Evolutionary conservation across 1,284 basidiomycete genomes (phyloP).

Genomic region (Fomitopsis betulina): DNA sequence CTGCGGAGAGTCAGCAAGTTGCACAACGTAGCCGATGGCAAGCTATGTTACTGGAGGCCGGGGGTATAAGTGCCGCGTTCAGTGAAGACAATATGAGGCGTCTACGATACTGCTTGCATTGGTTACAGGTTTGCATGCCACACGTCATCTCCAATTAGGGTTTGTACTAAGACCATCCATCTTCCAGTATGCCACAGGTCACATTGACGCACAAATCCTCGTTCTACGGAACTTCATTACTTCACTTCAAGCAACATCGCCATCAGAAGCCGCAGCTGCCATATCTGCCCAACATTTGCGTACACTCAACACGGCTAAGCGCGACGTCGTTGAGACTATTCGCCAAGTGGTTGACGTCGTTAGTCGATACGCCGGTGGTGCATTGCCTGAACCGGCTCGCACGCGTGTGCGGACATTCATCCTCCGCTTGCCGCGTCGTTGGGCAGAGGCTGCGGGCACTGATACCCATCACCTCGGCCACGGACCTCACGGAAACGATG

Average conservation of each 20-base stretch:
- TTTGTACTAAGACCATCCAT: neutral
- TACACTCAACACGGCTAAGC: conserved; percentile 69
- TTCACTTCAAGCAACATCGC: conserved; percentile 49
- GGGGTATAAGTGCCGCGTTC: conserved; percentile 84
- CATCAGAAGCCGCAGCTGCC: conserved; percentile 32
- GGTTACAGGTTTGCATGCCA: conserved; percentile 65
- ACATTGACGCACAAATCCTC: conserved; percentile 85
- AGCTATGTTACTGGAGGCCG: conserved; percentile 79
- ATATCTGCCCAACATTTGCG: conserved; percentile 55
- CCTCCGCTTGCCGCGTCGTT: conserved; percentile 75
- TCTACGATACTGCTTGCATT: conserved; percentile 83
- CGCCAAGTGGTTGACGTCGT: conserved; percentile 88
- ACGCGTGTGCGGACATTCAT: conserved; percentile 78
- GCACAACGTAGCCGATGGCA: conserved; percentile 78
- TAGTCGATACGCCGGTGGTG: conserved; percentile 78
- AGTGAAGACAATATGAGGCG: conserved; percentile 89
- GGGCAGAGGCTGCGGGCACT: conserved; percentile 44
- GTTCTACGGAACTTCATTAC: conserved; percentile 80
- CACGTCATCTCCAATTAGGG: neutral
- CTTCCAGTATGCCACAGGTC: conserved; percentile 76
- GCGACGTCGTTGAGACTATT: conserved; percentile 82
- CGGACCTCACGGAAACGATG: neutral
- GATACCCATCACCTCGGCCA: conserved; percentile 6
- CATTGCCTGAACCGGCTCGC: conserved; percentile 82
- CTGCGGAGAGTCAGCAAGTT: conserved; percentile 35